Base-by-base conservation (phyloP, 805 yeast species). In the Metschnikowia henanensis region DNA sequence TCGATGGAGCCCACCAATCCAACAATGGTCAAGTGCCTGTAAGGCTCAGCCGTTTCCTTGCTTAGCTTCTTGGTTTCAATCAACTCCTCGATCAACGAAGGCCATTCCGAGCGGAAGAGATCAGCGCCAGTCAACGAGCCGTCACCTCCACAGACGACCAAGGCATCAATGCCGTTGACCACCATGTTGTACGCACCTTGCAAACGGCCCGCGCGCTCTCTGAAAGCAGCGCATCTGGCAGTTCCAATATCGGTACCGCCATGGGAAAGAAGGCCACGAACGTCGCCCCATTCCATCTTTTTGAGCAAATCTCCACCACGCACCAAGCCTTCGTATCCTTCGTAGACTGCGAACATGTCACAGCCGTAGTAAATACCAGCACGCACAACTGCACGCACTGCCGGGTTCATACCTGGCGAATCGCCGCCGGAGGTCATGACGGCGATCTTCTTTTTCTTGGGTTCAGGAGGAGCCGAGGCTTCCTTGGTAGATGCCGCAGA, bases 381-480 rank as follows among this genome's bases (percentile, higher is more conserved):
- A 57, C 99, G 79, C 7, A 92, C 96, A 46, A 94, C 95, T 0
- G 98, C 96, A 51, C 99, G 77, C 6, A 94, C 99, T 21, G 84
- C 87, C 4, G 97, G 92, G 66, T 90, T 89, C 99, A 94, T 94
- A 58, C 99, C 99, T 23, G 95, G 99, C 41, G 98, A 87, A 63
- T 94, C 99, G 67, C 99, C 99, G 56, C 99, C 99, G 1, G 96
- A 88, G 5, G 98, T 94, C 92, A 94, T 90, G 39, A 94, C 94
- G 4, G 95, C 99, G 51, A 94, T 87, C 54, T 81, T 51, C 44
- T 45, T 50, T 39, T 36, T 48, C 43, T 32, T 41, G 21, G 9
- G 35, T 26, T 19, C 41, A 15, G 37, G 30, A n/a, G 16, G 20
- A 15, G 16, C 46, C 41, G 22, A 30, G 15, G 36, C 13, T 6